Evolutionary conservation across 2,329 filamentous ascomycete species (phyloP).

Genomic region (Claviceps maximensis): DNA sequence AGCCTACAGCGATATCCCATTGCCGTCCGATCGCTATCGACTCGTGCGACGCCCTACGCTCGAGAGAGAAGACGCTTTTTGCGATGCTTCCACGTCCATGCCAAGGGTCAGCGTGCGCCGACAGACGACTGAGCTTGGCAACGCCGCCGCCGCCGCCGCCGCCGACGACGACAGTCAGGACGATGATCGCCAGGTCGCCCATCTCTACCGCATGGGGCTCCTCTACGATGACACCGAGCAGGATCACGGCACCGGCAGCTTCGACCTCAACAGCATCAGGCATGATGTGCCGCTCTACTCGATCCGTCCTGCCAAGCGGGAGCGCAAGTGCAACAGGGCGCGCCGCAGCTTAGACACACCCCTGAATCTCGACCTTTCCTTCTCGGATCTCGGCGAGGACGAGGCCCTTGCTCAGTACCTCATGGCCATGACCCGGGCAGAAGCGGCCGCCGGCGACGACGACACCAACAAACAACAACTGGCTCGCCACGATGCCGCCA

Average conservation of each 20-base stretch:
- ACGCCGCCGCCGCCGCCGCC: constrained; percentile 16
- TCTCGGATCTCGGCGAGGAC: constrained; percentile 28
- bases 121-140: constrained; percentile 8
- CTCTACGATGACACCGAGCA: constrained; percentile 28
- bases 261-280: constrained; percentile 27
- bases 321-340: constrained; percentile 15
- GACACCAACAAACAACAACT: constrained; percentile 10
- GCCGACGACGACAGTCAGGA: background rate
- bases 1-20: constrained; percentile 20
- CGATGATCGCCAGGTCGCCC: constrained; percentile 24
- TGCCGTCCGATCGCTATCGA: constrained; percentile 23
- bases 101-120: constrained; percentile 14
- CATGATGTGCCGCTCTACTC: constrained; percentile 25
- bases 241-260: constrained; percentile 17
- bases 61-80: constrained; percentile 34
- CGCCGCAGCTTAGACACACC: constrained; percentile 9
- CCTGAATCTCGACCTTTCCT: constrained; percentile 27
- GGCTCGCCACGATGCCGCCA: constrained; percentile 5
- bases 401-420: constrained; percentile 25
- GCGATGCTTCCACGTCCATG: constrained; percentile 26
- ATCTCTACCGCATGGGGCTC: constrained; percentile 31
- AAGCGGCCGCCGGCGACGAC: constrained; percentile 5
- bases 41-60: constrained; percentile 26
- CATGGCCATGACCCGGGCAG: constrained; percentile 10
- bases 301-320: constrained; percentile 22